These are phyloP conservation scores for Sophora flavescens DNA, from an alignment of 306 rosid species.

Conservation along the genomic window DNA sequence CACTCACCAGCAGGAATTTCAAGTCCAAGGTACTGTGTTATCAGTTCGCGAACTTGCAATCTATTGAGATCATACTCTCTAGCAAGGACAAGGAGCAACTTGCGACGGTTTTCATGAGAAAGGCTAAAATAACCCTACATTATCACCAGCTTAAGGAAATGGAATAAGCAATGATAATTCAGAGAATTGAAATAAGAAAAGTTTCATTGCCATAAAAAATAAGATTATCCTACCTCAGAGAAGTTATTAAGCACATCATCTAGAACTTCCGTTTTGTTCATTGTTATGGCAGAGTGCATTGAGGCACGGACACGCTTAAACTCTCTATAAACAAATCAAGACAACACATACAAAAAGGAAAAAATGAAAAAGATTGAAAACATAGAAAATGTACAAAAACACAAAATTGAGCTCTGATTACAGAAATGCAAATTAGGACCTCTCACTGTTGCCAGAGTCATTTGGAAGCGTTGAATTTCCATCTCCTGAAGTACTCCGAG, in stretches of 20 bases:
- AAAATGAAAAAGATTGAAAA: background rate
- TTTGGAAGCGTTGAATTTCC: constrained; percentile 45
- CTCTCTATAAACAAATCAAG: constrained; percentile 53
- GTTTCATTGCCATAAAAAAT: background rate
- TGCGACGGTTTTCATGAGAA: constrained; percentile 67
- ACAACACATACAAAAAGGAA: constrained; percentile 1
- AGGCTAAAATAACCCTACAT: constrained; percentile 84
- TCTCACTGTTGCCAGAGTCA: constrained; percentile 53
- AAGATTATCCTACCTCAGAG: constrained; percentile 63
- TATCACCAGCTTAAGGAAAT: constrained; percentile 40
- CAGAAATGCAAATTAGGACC: constrained; percentile 51
- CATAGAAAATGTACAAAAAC: background rate
- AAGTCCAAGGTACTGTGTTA: constrained; percentile 87
- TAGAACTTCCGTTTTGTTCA: constrained; percentile 76
- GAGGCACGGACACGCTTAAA: constrained; percentile 69
- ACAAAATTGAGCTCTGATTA: background rate
- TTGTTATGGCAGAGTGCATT: constrained; percentile 82
- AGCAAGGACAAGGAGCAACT: constrained; percentile 73
- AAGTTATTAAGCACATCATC: constrained; percentile 76
- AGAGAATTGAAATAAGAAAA: constrained; percentile 7
- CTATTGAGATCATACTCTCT: constrained; percentile 89
- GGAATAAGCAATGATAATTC: constrained; percentile 8
- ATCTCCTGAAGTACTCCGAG: constrained; percentile 37
- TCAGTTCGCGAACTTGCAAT: constrained; percentile 72
- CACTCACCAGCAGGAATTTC: constrained; percentile 73